Percentiles rank a stretch among this genome's conserved stretches.
Conservation (phyloP, 306 rosid genomes). For the Crataegus laevigata region DNA sequence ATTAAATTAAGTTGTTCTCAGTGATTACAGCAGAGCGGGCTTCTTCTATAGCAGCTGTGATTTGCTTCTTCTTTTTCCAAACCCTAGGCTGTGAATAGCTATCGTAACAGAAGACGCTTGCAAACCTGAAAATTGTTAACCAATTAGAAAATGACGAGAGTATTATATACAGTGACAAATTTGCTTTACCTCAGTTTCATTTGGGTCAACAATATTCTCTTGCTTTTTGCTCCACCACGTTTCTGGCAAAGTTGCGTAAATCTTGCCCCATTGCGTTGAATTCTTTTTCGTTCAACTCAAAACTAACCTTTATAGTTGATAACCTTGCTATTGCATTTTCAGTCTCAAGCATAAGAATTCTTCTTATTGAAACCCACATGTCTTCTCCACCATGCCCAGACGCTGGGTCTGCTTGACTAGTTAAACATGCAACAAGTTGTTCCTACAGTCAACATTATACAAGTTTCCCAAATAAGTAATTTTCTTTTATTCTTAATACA, state of each 20-base stretch:
- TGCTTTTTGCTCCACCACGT: slow-evolving; percentile 63
- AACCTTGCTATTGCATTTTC: slow-evolving; percentile 42
- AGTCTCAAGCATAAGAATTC: slow-evolving; percentile 54
- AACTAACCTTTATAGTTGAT: slow-evolving; percentile 42
- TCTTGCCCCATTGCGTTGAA: slow-evolving; percentile 35
- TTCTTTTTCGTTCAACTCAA: slow-evolving; percentile 58
- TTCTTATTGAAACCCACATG: background rate
- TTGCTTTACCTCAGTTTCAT: too few relatives aligned
- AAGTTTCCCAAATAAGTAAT: background rate
- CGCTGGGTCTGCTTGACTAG: slow-evolving; percentile 51
- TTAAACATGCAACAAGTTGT: slow-evolving; percentile 45
- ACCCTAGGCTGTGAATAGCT: too few relatives aligned
- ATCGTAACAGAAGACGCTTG: background rate
- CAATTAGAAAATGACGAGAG: too few relatives aligned
- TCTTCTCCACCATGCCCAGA: slow-evolving; percentile 57
- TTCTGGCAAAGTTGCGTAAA: slow-evolving; percentile 52
- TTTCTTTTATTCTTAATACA: background rate
- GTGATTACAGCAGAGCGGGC: too few relatives aligned
- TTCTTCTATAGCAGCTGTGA: too few relatives aligned
- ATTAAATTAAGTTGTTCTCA: too few relatives aligned
- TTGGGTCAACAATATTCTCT: background rate
- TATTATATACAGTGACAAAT: too few relatives aligned
- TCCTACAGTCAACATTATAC: slow-evolving; percentile 21
- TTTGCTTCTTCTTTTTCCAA: too few relatives aligned
- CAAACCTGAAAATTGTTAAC: too few relatives aligned